A percentile compares a stretch with the other conserved stretches of the same genome.
phyloP scores from a whole-genome alignment of 2,329 filamentous ascomycete genomes.

The Byssoonygena ceratinophila region DNA sequence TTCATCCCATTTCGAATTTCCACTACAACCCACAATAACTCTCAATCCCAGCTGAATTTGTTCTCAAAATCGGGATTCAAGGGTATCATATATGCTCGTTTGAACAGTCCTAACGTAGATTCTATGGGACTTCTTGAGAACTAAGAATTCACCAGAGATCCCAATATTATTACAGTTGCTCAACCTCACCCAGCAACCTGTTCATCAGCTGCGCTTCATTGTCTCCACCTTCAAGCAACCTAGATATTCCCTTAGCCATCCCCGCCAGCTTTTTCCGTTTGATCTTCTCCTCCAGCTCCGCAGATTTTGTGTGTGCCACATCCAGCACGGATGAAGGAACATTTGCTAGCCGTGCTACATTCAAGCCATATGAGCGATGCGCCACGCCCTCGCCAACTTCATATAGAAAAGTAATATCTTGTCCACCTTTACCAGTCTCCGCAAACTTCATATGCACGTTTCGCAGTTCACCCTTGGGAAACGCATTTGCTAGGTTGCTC shows the following conservation, averaged over 20 bases:
- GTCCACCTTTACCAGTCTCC: conserved; percentile 39
- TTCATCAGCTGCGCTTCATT: conserved; percentile 26
- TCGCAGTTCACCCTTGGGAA: conserved; percentile 53
- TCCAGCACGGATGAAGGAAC: conserved; percentile 69
- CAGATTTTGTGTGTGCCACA: conserved; percentile 66
- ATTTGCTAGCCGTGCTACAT: conserved; percentile 77
- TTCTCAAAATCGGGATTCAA: background rate
- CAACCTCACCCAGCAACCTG: conserved; percentile 33
- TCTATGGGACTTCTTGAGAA: too few species aligned
- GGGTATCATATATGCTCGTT: conserved; percentile 2
- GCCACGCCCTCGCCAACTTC: conserved; percentile 84
- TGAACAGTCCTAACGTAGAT: background rate
- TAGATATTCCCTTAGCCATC: conserved; percentile 26
- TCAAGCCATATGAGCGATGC: conserved; percentile 86
- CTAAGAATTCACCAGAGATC: background rate
- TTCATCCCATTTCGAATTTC: too few species aligned
- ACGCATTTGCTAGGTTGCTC: conserved; percentile 58
- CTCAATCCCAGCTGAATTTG: too few species aligned
- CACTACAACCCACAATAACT: too few species aligned
- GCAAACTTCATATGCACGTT: conserved; percentile 95
- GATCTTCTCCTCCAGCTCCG: conserved; percentile 66
- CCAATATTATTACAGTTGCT: conserved; percentile 29
- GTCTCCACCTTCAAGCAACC: conserved; percentile 7
- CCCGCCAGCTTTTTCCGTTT: conserved; percentile 49
- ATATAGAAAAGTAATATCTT: conserved; percentile 88